Evolutionary conservation across 768 basidiomycete genomes (phyloP), one percentile per base, ranked within the genome.

Genomic region (Astraeus odoratus): DNA sequence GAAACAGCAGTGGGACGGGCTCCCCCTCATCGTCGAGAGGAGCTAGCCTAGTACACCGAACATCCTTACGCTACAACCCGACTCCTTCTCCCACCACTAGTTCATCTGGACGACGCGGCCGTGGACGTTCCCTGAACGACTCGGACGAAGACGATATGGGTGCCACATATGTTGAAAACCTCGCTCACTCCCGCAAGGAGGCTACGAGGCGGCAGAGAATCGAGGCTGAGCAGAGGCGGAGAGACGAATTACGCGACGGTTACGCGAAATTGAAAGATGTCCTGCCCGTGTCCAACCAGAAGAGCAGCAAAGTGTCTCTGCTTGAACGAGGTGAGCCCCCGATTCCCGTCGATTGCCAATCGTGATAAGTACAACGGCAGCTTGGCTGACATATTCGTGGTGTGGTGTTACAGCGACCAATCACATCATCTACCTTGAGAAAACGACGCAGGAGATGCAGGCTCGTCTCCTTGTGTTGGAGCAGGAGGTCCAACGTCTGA

Each of bases 211-310:
- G 80, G 58, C 87, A 90, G 65, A 74, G 88, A 43, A 90, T 91
- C 46, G 86, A 91, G 68, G 88, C 87, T n/a, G 87, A 91, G 64
- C 86, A 93, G 69, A 73, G 89, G 36, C 74, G 91, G 47, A 75
- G 91, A 52, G 89, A 92, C 64, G 91, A 93, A 66, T 74, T 93
- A 49, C 76, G 91, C 49, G 90, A 94, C 57, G 90, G 88, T 22
- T 94, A 93, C 66, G 83, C 84, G 27, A 82, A 84, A 58, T 71
- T 94, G 64, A 90, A 89, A 67, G 88, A 91, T 50, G 85, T 86
- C 20, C 72, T 94, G 6, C 91, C 91, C 3, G 75, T 83, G 43
- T 86, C 85, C 10, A 91, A 89, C 65, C 88, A 91, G 72, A 89
- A 92, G 70, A 83, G 84, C 63, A 90, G 86, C 69, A 94, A 94